Conservation (phyloP, 768 basidiomycete species). For the Mycena chlorophos region DNA sequence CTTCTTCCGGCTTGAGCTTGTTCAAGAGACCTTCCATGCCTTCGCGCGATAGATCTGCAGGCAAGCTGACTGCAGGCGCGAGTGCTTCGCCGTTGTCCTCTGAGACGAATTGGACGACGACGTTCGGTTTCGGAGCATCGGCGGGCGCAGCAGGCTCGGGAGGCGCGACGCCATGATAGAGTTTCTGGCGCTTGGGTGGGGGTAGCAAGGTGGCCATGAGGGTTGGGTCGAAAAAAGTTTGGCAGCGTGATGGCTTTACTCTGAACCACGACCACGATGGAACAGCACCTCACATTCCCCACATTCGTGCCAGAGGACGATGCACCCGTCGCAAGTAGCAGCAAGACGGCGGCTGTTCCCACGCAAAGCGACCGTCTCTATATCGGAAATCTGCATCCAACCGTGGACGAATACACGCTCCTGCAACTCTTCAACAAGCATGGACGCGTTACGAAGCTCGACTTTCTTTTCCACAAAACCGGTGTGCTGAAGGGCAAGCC, state of each 20-base stretch:
- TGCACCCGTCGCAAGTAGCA: background rate
- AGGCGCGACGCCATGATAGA: slow-evolving; percentile 72
- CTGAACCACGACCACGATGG: slow-evolving; percentile 3
- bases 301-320: background rate
- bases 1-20: slow-evolving; percentile 78
- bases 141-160: slow-evolving; percentile 48
- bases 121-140: slow-evolving; percentile 55
- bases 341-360: slow-evolving; percentile 12
- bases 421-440: slow-evolving; percentile 89
- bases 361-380: slow-evolving; percentile 71
- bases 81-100: slow-evolving; percentile 81
- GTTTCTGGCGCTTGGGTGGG: slow-evolving; percentile 85
- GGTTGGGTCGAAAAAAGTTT: background rate
- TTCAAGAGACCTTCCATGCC: slow-evolving; percentile 89
- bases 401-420: slow-evolving; percentile 87
- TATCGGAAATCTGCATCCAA: slow-evolving; percentile 83
- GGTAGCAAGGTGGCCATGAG: slow-evolving; percentile 83
- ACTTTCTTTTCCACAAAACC: slow-evolving; percentile 93
- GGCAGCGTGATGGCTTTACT: background rate
- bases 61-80: slow-evolving; percentile 86
- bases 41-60: slow-evolving; percentile 82
- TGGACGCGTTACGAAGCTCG: slow-evolving; percentile 89
- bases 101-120: slow-evolving; percentile 91
- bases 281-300: background rate
- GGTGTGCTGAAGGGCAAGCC: slow-evolving; percentile 90